phyloP scores from a whole-genome alignment of 306 rosid genomes.

The Alnus glutinosa region DNA sequence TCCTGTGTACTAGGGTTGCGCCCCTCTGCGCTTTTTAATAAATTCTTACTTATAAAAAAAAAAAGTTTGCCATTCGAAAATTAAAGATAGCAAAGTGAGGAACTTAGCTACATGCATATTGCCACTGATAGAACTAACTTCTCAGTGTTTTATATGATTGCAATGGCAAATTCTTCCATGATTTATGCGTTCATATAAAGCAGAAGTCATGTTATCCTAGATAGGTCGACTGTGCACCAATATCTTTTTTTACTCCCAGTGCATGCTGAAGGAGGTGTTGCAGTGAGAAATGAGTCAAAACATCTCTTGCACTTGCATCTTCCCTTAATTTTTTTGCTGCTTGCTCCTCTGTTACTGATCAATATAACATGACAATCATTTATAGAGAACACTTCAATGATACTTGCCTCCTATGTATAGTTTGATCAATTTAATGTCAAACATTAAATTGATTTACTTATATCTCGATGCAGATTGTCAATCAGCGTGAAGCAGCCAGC shows the following conservation, averaged over 20 bases:
- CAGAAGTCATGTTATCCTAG: not conserved
- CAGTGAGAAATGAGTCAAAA: conserved; percentile 2
- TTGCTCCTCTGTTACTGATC: not conserved
- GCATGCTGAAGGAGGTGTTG: not conserved
- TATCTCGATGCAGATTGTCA: conserved; percentile 63
- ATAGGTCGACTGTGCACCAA: not conserved
- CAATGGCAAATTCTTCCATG: not conserved
- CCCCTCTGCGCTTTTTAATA: too few relatives aligned
- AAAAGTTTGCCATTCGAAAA: conserved; percentile 10
- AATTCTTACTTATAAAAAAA: too few relatives aligned
- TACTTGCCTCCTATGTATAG: not conserved
- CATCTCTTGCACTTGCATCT: not conserved
- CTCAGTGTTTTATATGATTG: conserved; percentile 8
- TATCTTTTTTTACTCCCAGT: not conserved
- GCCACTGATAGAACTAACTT: conserved; percentile 18
- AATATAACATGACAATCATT: conserved; percentile 22
- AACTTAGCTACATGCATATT: not conserved
- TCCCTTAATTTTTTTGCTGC: not conserved
- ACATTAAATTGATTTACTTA: conserved; percentile 2
- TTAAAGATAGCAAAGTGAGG: not conserved
- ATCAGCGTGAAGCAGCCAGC: conserved; percentile 92
- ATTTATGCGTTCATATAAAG: not conserved
- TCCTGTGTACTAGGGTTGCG: too few relatives aligned
- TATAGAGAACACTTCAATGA: conserved; percentile 10
- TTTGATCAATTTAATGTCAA: conserved; percentile 15